Percentiles rank a stretch among this genome's conserved stretches.
phyloP scores from a whole-genome alignment of 345 rosid genomes.

The Euclidium syriacum region DNA sequence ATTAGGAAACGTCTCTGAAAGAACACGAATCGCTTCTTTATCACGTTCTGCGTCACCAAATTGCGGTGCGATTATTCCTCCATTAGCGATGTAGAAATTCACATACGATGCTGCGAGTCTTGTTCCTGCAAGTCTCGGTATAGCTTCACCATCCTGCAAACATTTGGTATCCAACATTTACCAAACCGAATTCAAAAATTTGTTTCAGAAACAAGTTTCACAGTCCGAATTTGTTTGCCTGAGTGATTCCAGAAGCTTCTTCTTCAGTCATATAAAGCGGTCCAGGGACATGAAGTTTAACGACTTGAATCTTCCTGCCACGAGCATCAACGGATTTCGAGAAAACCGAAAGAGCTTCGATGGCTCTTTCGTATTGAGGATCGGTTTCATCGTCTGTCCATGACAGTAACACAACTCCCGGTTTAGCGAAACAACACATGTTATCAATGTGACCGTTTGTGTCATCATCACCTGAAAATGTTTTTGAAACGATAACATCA shows the following conservation, averaged over 20 bases:
- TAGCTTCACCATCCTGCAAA: conserved; percentile 56
- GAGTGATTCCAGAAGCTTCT: conserved; percentile 65
- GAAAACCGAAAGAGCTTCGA: conserved; percentile 59
- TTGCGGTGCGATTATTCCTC: conserved; percentile 66
- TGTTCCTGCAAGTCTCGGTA: conserved; percentile 57
- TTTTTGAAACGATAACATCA: neutral
- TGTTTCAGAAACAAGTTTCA: neutral
- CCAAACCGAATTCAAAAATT: too few relatives aligned
- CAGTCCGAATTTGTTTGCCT: conserved; percentile 39
- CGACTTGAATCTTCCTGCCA: conserved; percentile 64
- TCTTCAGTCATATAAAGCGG: conserved; percentile 83
- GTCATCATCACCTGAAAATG: conserved; percentile 81
- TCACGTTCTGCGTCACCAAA: conserved; percentile 84
- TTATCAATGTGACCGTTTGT: conserved; percentile 97
- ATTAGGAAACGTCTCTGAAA: conserved; percentile 61
- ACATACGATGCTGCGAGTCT: conserved; percentile 87
- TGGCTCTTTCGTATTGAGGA: conserved; percentile 64
- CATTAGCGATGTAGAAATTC: conserved; percentile 76
- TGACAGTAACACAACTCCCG: conserved; percentile 77
- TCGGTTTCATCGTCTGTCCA: conserved; percentile 76
- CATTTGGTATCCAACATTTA: neutral
- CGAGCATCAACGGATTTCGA: conserved; percentile 58
- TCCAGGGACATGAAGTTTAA: conserved; percentile 77
- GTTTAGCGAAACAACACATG: conserved; percentile 90
- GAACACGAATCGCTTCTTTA: conserved; percentile 67